Evolutionary conservation across 441 rosid species (phyloP), one percentile per base, ranked within the genome.

Genomic region (Pelargonium citronellum): DNA sequence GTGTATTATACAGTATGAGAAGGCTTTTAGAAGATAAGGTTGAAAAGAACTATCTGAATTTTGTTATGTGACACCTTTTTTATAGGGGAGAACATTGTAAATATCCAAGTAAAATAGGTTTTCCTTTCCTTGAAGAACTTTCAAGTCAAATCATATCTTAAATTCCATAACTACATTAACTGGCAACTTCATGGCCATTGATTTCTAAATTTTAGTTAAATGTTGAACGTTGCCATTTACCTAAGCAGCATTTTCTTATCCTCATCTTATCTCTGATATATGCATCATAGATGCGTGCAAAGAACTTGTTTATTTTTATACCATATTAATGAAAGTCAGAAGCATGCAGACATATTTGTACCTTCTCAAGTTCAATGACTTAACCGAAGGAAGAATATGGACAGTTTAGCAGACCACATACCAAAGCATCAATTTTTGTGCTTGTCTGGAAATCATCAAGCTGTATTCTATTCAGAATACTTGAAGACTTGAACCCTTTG

Each of bases 361-460:
- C 7, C 0, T 24, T 30, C 12, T 24, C 67, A 30, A 64, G 2
- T 34, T n/a, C 19, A 37, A 63, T 7, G 64, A 47, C 6, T 71
- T 60, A n/a, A 7, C 4, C 1, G 2, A 46, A 37, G 24, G 34
- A 64, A n/a, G 17, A 70, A 72, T 19, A 74, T 37, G 22, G 15
- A 66, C 53, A 64, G 53, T 75, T 72, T 68, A 46, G 53, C 70
- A 62, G 2, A 74, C 51, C 13, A 71, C 88, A 67, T 85, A 95
- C 99, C 96, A 95, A 83, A 72, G 99, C 99, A 79, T 95, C 99
- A 69, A 95, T 91, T 83, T 95, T 95, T 67, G 99, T 95, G 85
- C 99, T 95, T n/a, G 97, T 87, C 84, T 91, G 96, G 78, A 95
- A 95, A 66, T 90, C 87, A 51, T 84, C 79, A 41, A 95, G 81